These are phyloP conservation scores for Termitomyces bulborhizus DNA, from an alignment of 768 basidiomycete species.

Conservation along the genomic window DNA sequence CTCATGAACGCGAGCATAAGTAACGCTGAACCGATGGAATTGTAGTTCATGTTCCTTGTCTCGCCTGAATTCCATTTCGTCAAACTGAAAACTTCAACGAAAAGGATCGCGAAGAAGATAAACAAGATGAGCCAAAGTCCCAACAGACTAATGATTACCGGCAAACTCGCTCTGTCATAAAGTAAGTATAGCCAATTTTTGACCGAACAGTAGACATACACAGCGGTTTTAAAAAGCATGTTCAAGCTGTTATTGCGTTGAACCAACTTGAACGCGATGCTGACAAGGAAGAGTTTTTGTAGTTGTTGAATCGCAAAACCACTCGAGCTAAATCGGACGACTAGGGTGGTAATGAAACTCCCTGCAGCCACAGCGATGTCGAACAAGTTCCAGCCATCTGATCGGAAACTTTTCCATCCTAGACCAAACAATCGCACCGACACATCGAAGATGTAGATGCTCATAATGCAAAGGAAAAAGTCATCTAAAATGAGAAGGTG, in stretches of 20 bases:
- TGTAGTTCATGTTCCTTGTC: conserved; percentile 69
- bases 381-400: conserved; percentile 93
- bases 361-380: conserved; percentile 78
- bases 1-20: conserved; percentile 93
- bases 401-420: conserved; percentile 77
- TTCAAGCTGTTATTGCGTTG: conserved; percentile 85
- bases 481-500: conserved; percentile 40
- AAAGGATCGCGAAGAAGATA: conserved; percentile 85
- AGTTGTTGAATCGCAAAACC: conserved; percentile 57
- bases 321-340: conserved; percentile 50
- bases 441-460: conserved; percentile 74
- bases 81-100: conserved; percentile 85
- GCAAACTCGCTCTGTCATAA: conserved; percentile 66
- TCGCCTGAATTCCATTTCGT: conserved; percentile 79
- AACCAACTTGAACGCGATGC: conserved; percentile 91
- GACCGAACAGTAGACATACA: conserved; percentile 48
- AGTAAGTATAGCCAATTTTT: conserved; percentile 1
- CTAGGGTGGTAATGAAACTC: conserved; percentile 76
- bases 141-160: conserved; percentile 79
- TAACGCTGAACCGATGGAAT: conserved; percentile 69
- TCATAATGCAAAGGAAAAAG: conserved; percentile 70
- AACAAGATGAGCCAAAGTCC: conserved; percentile 87
- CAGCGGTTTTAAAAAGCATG: conserved; percentile 93
- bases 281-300: conserved; percentile 88
- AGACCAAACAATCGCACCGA: conserved; percentile 75